These are phyloP conservation scores for Cicer judaicum DNA, from an alignment of 306 rosid genomes.

Conservation along the genomic window DNA sequence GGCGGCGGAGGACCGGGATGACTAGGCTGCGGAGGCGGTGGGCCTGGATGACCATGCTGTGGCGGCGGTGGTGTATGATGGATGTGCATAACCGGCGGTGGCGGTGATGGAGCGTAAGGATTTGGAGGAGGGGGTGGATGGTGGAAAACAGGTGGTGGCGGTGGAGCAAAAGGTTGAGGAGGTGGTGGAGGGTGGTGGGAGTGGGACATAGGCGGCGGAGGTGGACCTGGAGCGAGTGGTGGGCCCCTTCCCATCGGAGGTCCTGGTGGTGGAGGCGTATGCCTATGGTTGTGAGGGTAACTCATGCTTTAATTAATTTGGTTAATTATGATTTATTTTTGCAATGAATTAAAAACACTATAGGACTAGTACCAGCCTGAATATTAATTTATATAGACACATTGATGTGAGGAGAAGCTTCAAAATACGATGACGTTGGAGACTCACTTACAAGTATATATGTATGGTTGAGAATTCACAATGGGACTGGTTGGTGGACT, in stretches of 20 bases:
- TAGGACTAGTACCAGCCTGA: too few species aligned
- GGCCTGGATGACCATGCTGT: slow-evolving; percentile 13
- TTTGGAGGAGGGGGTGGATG: slow-evolving; percentile 12
- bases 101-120: slow-evolving; percentile 15
- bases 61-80: slow-evolving; percentile 19
- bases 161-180: slow-evolving; percentile 19
- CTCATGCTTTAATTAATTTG: slow-evolving; percentile 26
- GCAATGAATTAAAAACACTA: neutral
- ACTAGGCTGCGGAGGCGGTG: slow-evolving; percentile 3
- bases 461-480: too few species aligned
- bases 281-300: slow-evolving; percentile 3
- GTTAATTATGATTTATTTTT: neutral
- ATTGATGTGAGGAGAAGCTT: too few species aligned
- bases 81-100: neutral
- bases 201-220: slow-evolving; percentile 25
- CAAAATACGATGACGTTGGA: too few species aligned
- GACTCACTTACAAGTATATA: too few species aligned
- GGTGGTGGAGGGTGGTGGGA: slow-evolving; percentile 22
- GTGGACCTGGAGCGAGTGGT: slow-evolving; percentile 22
- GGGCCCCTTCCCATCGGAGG: slow-evolving; percentile 2
- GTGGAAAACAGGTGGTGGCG: slow-evolving; percentile 17
- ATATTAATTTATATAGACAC: too few species aligned
- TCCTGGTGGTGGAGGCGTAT: slow-evolving; percentile 24
- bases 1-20: slow-evolving; percentile 30
- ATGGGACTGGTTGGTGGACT: too few species aligned